Percentiles rank a stretch among this genome's conserved stretches.
Conservation (phyloP, 306 rosid genomes). For the Fagus crenata region DNA sequence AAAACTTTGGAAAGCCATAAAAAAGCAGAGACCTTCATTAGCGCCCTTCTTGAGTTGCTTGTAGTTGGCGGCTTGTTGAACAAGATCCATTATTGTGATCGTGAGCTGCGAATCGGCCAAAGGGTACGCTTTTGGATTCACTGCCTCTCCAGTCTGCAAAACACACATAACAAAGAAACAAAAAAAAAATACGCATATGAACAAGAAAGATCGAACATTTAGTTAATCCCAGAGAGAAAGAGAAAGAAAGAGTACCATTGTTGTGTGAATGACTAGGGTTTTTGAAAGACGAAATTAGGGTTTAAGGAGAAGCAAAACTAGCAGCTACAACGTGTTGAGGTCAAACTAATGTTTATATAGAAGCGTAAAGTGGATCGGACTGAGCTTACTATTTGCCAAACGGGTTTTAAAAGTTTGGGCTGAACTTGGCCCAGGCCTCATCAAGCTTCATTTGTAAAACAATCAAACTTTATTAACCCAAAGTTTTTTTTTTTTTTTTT, state of each 20-base stretch:
- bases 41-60: slow-evolving; percentile 96
- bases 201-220: neutral
- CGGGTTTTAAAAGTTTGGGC: too few species aligned
- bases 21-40: slow-evolving; percentile 61
- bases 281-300: slow-evolving; percentile 35
- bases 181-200: neutral
- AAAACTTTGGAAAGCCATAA: neutral
- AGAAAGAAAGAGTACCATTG: slow-evolving; percentile 46
- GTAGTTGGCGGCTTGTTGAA: slow-evolving; percentile 87
- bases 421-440: too few species aligned
- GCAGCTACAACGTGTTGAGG: neutral
- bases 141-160: slow-evolving; percentile 74
- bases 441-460: too few species aligned
- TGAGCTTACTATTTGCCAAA: too few species aligned
- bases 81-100: slow-evolving; percentile 75
- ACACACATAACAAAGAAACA: neutral
- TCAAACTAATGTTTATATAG: neutral
- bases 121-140: slow-evolving; percentile 86
- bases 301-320: slow-evolving; percentile 20
- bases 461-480: too few species aligned
- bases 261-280: slow-evolving; percentile 34
- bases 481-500: too few species aligned
- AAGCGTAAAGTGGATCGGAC: too few species aligned
- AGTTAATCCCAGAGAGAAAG: neutral
- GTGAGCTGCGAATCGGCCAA: slow-evolving; percentile 79